Conservation (phyloP, 768 basidiomycete species). For the Boletus bicolor region DNA sequence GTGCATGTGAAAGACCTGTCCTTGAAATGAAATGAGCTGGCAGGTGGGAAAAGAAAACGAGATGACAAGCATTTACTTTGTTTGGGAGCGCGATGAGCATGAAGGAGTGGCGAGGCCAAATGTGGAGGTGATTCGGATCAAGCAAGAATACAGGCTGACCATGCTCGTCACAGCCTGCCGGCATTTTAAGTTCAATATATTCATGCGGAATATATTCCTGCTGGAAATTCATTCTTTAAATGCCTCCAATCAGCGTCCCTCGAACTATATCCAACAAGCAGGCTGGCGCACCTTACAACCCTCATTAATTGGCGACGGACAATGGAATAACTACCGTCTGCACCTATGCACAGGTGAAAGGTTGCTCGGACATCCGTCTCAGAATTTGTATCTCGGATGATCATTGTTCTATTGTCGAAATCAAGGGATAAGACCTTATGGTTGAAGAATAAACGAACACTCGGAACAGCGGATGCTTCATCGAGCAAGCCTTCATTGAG, state of each 20-base stretch:
- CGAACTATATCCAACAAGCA: slow-evolving; percentile 6
- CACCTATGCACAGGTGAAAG: slow-evolving; percentile 85
- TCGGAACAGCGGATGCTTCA: slow-evolving; percentile 59
- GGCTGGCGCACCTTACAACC: slow-evolving; percentile 68
- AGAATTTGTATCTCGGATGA: slow-evolving; percentile 45
- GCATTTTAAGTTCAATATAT: slow-evolving; percentile 96
- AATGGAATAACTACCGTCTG: slow-evolving; percentile 92
- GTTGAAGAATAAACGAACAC: slow-evolving; percentile 71
- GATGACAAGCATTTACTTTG: slow-evolving; percentile 55
- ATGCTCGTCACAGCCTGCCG: slow-evolving; percentile 61
- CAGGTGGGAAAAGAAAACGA: slow-evolving; percentile 28
- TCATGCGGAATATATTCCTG: slow-evolving; percentile 95
- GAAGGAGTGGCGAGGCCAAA: slow-evolving; percentile 98
- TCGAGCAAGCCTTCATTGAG: slow-evolving; percentile 85
- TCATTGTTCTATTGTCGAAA: slow-evolving; percentile 62
- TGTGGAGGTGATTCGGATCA: slow-evolving; percentile 95
- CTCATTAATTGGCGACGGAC: slow-evolving; percentile 95
- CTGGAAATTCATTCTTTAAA: slow-evolving; percentile 83
- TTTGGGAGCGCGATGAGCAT: slow-evolving; percentile 99
- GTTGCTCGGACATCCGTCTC: slow-evolving; percentile 42
- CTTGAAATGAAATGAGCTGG: slow-evolving; percentile 42
- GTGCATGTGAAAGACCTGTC: slow-evolving; percentile 98
- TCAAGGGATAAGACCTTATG: slow-evolving; percentile 78
- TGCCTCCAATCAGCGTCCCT: slow-evolving; percentile 18
- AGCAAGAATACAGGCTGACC: slow-evolving; percentile 73